Evolutionary conservation across 805 yeast genomes (phyloP).

Genomic region (Candida yuanshanica): DNA sequence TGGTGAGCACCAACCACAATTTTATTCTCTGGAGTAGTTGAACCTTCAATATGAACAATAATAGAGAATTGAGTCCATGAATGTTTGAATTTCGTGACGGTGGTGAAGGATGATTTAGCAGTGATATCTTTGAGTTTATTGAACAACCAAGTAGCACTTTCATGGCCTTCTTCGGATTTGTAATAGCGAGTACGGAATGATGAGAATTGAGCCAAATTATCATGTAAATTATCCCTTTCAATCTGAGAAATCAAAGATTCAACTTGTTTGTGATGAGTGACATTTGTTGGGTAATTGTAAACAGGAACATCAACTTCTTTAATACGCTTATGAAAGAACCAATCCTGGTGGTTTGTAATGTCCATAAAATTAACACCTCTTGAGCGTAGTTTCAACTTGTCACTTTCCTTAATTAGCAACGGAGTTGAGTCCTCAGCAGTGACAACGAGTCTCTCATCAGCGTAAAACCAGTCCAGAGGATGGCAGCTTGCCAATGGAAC

Average conservation of each 20-base stretch:
- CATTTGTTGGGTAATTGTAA: constrained; percentile 46
- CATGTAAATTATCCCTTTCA: constrained; percentile 40
- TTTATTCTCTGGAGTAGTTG: constrained; percentile 30
- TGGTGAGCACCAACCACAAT: constrained; percentile 87
- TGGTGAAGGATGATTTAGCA: constrained; percentile 29
- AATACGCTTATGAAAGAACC: constrained; percentile 17
- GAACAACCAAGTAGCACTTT: constrained; percentile 67
- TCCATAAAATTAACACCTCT: constrained; percentile 57
- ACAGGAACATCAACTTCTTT: constrained; percentile 21
- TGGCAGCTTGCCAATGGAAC: neutral
- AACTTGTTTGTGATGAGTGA: constrained; percentile 34
- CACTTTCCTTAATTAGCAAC: constrained; percentile 32
- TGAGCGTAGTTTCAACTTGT: constrained; percentile 39
- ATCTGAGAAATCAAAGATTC: constrained; percentile 37
- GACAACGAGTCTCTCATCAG: constrained; percentile 12
- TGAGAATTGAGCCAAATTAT: constrained; percentile 55
- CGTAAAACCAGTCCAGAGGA: constrained; percentile 1
- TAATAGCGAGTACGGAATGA: constrained; percentile 74
- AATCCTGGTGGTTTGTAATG: constrained; percentile 40
- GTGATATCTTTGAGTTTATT: constrained; percentile 35
- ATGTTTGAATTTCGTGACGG: constrained; percentile 52
- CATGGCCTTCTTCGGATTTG: constrained; percentile 62
- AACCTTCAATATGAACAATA: constrained; percentile 58
- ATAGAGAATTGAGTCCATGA: constrained; percentile 77
- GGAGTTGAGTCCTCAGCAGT: constrained; percentile 15